phyloP scores from a whole-genome alignment of 2,329 filamentous ascomycete genomes.

The Talaromyces sp. region DNA sequence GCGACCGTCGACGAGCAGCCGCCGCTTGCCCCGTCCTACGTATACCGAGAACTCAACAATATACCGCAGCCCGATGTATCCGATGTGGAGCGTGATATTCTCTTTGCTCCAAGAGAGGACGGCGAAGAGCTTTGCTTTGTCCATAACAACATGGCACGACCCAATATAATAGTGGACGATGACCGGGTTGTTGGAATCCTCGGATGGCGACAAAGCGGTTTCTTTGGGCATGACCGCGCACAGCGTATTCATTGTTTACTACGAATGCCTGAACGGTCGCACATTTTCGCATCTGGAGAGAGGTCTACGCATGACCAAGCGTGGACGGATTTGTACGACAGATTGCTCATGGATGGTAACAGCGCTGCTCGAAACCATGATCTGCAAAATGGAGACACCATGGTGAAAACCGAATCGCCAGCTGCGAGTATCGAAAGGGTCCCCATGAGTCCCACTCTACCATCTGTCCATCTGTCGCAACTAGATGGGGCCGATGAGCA shows the following conservation, averaged over 20 bases:
- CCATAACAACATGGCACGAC: slow-evolving; percentile 32
- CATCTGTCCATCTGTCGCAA: slow-evolving; percentile 15
- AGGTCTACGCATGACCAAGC: slow-evolving; percentile 14
- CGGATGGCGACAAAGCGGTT: slow-evolving; percentile 36
- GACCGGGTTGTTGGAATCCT: slow-evolving; percentile 31
- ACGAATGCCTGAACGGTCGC: slow-evolving; percentile 19
- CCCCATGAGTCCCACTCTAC: slow-evolving; percentile 20
- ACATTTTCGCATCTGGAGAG: slow-evolving; percentile 10
- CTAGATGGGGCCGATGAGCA: slow-evolving; percentile 19
- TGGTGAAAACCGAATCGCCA: slow-evolving; percentile 31
- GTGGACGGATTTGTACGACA: slow-evolving; percentile 34
- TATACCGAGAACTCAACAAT: slow-evolving; percentile 27
- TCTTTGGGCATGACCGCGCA: slow-evolving; percentile 31
- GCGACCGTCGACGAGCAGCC: slow-evolving; percentile 18
- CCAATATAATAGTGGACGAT: slow-evolving; percentile 33
- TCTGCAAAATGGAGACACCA: slow-evolving; percentile 16
- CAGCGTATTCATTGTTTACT: slow-evolving; percentile 27
- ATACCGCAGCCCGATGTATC: slow-evolving; percentile 18
- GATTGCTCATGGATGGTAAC: slow-evolving; percentile 6
- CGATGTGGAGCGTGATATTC: slow-evolving; percentile 25
- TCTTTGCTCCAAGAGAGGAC: slow-evolving; percentile 23
- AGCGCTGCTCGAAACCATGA: background rate
- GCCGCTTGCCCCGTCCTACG: slow-evolving; percentile 26
- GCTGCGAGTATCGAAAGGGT: slow-evolving; percentile 23
- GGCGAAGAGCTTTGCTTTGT: slow-evolving; percentile 24